phyloP scores from a whole-genome alignment of 306 rosid species.

The Castanea crenata region DNA sequence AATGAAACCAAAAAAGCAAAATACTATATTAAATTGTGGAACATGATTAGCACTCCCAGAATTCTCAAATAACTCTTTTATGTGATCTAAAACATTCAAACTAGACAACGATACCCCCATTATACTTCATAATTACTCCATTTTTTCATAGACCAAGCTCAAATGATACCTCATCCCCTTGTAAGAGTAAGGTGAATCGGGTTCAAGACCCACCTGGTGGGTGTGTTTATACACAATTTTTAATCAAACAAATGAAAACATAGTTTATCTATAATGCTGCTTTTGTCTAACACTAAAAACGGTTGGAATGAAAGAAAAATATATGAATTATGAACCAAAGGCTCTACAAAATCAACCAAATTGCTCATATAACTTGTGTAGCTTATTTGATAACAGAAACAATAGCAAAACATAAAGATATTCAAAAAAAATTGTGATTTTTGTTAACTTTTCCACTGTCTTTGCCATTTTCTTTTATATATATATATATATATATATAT shows the following conservation, averaged over 20 bases:
- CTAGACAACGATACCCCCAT: neutral
- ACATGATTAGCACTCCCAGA: neutral
- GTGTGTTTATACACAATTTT: neutral
- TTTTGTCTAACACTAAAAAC: neutral
- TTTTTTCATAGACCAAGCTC: neutral
- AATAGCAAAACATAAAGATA: neutral
- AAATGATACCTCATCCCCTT: neutral
- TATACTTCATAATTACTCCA: neutral
- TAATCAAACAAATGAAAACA: neutral
- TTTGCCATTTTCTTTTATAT: neutral
- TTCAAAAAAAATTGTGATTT: neutral
- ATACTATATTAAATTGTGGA: neutral
- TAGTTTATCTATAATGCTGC: conserved; percentile 1
- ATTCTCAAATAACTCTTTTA: neutral
- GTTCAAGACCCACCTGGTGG: too few species aligned
- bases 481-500: too few species aligned
- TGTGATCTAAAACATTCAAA: neutral
- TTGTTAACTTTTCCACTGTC: neutral
- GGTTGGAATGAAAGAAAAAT: neutral
- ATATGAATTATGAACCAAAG: neutral
- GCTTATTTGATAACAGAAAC: neutral
- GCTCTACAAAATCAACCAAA: neutral
- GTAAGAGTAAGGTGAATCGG: neutral
- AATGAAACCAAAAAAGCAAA: neutral
- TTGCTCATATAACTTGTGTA: neutral